Conservation (phyloP, 2,329 filamentous ascomycete genomes). For the Ceratocystis papillata region DNA sequence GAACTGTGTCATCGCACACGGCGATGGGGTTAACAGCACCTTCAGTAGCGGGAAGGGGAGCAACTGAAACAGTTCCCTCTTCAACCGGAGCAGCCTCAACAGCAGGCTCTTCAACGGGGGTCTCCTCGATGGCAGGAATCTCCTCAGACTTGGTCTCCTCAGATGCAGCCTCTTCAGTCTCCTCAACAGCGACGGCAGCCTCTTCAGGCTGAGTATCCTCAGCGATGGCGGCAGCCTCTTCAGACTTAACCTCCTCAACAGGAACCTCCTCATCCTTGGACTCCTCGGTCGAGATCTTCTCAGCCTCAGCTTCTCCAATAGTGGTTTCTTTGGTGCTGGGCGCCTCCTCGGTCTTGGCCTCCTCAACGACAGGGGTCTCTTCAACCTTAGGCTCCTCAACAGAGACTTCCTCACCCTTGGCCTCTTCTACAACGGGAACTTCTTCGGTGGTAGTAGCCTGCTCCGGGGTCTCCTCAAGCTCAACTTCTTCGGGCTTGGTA, state of each 20-base stretch:
- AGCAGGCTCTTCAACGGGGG: conserved; percentile 13
- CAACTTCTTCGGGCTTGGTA: conserved; percentile 28
- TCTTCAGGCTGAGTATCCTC: conserved; percentile 51
- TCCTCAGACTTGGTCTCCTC: conserved; percentile 41
- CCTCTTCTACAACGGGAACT: conserved; percentile 35
- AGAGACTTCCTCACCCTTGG: conserved; percentile 36
- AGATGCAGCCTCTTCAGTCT: conserved; percentile 42
- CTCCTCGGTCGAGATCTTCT: conserved; percentile 13
- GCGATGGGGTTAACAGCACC: conserved; percentile 68
- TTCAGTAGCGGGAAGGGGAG: conserved; percentile 51
- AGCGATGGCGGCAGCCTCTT: conserved; percentile 32
- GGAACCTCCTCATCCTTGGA: conserved; percentile 10
- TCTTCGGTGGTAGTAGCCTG: neutral
- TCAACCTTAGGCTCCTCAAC: conserved; percentile 72
- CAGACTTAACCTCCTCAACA: conserved; percentile 29
- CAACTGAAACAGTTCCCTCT: conserved; percentile 44
- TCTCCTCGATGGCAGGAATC: conserved; percentile 2
- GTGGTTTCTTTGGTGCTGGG: conserved; percentile 47
- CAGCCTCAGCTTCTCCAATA: conserved; percentile 6
- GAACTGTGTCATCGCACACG: conserved; percentile 66
- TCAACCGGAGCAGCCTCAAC: conserved; percentile 18
- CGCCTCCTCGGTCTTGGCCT: conserved; percentile 40
- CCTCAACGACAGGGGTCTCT: conserved; percentile 53
- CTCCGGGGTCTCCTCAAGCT: neutral
- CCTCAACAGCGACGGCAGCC: conserved; percentile 33